These are phyloP conservation scores for Kingdonia uniflora DNA, from an alignment of 164 flowering plant genomes.

Conservation along the genomic window DNA sequence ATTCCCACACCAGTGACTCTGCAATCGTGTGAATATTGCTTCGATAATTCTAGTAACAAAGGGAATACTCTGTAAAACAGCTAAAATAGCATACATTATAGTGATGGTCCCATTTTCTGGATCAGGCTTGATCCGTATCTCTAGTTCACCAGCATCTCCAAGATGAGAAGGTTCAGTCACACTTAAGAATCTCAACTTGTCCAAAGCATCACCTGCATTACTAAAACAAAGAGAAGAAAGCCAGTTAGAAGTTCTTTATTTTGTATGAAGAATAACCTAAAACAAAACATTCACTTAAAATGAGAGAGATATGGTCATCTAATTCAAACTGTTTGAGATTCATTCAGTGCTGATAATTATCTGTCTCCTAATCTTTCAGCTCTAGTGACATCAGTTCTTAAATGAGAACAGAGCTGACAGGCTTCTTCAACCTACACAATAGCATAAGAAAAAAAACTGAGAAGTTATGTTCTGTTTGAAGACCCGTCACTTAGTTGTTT, in stretches of 20 bases:
- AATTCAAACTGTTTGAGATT: too few species aligned
- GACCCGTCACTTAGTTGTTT: too few species aligned
- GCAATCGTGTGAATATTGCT: conserved; percentile 10
- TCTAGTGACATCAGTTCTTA: too few species aligned
- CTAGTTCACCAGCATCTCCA: conserved; percentile 81
- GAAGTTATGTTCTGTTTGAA: too few species aligned
- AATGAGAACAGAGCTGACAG: too few species aligned
- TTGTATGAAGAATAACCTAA: too few species aligned
- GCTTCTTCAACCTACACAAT: too few species aligned
- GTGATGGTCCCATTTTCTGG: conserved; percentile 94
- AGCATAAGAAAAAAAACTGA: too few species aligned
- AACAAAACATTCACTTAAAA: too few species aligned
- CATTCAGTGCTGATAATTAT: too few species aligned
- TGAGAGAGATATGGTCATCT: too few species aligned
- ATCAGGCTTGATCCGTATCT: conserved; percentile 89
- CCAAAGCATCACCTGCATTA: conserved; percentile 98
- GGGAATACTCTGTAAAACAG: not conserved
- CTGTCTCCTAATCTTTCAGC: too few species aligned
- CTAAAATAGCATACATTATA: conserved; percentile 39
- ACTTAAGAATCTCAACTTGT: conserved; percentile 86
- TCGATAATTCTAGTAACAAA: not conserved
- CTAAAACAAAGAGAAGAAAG: conserved; percentile 25
- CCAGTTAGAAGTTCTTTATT: not conserved
- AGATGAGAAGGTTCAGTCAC: conserved; percentile 86
- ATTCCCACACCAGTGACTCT: conserved; percentile 98